Base-by-base conservation (phyloP, 2,329 filamentous ascomycete species). In the Thelonectria blattea region DNA sequence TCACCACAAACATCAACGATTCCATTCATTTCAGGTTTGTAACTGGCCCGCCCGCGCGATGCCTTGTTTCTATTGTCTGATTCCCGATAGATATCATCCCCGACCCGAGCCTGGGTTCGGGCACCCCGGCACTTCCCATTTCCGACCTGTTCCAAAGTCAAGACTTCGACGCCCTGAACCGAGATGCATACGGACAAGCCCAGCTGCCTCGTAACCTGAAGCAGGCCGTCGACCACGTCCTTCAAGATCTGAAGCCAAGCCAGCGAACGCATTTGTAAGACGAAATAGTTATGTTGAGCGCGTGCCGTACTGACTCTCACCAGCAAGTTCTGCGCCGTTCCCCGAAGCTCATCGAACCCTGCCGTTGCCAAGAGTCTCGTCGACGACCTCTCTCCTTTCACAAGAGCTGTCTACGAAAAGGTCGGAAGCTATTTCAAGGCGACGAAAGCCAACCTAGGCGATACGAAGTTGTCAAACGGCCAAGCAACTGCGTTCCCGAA, bases 1-100 rank as follows among this genome's bases (percentile, higher is more conserved):
- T 91, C 91, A 52, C 91, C 92, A 22, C 89, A 94, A 73, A 91
- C 89, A 50, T 92, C 91, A 3, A 89, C 93, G 50, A 83, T 91
- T 53, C 91, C 91, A 3, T 92, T 94, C 75, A 86, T 90, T 74
- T 85, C 90, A 66, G 88, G 91, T 93, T 76, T 65, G 81, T 71
- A 53, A 9, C 46, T 49, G 22, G 39, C 37, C 17, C 32, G 17
- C 52, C 39, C 32, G n/a, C 18, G 34, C 10, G 12, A 15, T 24
- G 30, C 43, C 24, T 45, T 15, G 24, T 17, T n/a, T 22, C n/a
- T n/a, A 48, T 50, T 17, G 22, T 58, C 66, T 71, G 20, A 72
- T 54, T n/a, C 49, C 50, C 9, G 34, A 15, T 64, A 91, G 88
- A 87, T 70, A 84, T 90, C 57, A 86, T 91, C 39, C 88, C 85